A percentile compares a stretch with the other conserved stretches of the same genome.
Evolutionary conservation across 129 eudicot genomes (phyloP).

Genomic region (Logfia minima): DNA sequence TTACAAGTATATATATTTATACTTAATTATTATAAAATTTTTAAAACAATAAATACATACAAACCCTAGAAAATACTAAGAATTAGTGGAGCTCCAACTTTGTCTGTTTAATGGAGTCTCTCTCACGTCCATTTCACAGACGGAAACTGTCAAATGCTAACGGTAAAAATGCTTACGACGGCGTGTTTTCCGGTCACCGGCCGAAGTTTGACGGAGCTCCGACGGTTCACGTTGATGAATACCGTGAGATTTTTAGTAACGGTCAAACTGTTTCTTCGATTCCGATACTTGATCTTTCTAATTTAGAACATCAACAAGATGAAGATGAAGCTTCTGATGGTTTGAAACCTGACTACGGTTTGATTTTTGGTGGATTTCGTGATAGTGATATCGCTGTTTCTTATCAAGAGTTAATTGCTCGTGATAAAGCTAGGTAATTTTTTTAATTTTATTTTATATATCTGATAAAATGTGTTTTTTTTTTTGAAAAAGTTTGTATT

Average conservation of each 20-base stretch:
- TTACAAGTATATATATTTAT: background rate
- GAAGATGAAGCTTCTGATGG: slow-evolving; percentile 27
- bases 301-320: slow-evolving; percentile 7
- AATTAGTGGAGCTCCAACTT: slow-evolving; percentile 15
- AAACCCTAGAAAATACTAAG: slow-evolving; percentile 36
- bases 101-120: slow-evolving; percentile 56
- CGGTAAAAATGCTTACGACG: slow-evolving; percentile 68
- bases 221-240: slow-evolving; percentile 47
- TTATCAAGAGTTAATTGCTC: slow-evolving; percentile 48
- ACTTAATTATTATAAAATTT: background rate
- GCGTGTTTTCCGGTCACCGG: slow-evolving; percentile 51
- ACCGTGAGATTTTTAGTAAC: slow-evolving; percentile 62
- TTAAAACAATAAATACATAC: background rate
- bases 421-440: slow-evolving; percentile 42
- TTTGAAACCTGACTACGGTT: slow-evolving; percentile 56
- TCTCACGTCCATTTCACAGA: slow-evolving; percentile 51
- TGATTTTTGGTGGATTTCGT: slow-evolving; percentile 64
- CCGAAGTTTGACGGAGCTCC: slow-evolving; percentile 35
- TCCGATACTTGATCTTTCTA: slow-evolving; percentile 76
- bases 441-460: background rate
- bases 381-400: slow-evolving; percentile 45
- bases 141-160: slow-evolving; percentile 47
- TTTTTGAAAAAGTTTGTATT: background rate
- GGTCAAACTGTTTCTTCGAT: slow-evolving; percentile 49
- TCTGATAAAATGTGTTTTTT: background rate